phyloP scores from a whole-genome alignment of 805 yeast genomes.

The baker's yeast (Saccharomyces cerevisiae) region DNA sequence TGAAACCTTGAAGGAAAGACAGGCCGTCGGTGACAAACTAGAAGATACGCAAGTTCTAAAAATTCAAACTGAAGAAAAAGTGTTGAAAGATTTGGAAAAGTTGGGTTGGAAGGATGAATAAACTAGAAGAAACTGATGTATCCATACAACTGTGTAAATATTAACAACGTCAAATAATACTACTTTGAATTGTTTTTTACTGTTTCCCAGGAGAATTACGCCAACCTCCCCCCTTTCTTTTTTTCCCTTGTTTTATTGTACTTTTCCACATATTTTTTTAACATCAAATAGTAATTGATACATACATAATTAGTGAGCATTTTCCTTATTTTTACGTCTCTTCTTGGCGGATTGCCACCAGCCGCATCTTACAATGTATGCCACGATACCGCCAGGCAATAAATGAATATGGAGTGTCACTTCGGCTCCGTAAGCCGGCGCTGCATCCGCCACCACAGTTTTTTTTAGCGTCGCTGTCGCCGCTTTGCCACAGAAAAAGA shows the following conservation, averaged over 20 bases:
- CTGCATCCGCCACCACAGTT: background rate
- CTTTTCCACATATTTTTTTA: background rate
- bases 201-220: background rate
- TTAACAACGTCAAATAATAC: background rate
- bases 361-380: background rate
- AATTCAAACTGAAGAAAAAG: slow-evolving; percentile 76
- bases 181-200: background rate
- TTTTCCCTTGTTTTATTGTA: background rate
- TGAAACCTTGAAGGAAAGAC: slow-evolving; percentile 78
- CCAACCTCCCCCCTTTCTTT: background rate
- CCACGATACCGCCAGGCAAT: background rate
- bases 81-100: slow-evolving; percentile 61
- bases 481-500: background rate
- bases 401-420: background rate
- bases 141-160: background rate
- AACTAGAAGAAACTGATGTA: background rate
- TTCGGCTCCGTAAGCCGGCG: background rate
- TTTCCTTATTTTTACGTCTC: background rate
- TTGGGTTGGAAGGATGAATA: slow-evolving; percentile 60
- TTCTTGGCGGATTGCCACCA: background rate
- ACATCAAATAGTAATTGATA: background rate
- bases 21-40: slow-evolving; percentile 70
- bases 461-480: background rate
- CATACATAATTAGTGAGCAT: background rate
- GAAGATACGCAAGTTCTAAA: slow-evolving; percentile 91